phyloP scores from a whole-genome alignment of 352 stramenopile species.

The Poterioochromonas sp. region DNA sequence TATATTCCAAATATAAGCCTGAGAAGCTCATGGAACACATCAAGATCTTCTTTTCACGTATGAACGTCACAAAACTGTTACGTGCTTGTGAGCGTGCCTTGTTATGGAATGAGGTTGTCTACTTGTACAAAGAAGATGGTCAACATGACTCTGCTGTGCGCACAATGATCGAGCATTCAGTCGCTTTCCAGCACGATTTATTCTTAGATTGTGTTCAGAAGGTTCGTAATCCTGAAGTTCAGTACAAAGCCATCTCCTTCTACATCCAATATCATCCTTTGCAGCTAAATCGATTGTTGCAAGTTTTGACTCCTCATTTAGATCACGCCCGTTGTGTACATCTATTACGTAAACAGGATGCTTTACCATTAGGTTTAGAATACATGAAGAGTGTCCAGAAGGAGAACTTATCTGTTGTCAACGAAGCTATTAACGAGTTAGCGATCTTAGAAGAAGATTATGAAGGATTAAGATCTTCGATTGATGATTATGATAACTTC shows the following conservation, averaged over 20 bases:
- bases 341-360: slow-evolving; percentile 90
- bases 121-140: slow-evolving; percentile 98
- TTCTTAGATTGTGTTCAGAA: slow-evolving; percentile 99
- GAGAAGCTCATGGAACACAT: slow-evolving; percentile 99
- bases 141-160: slow-evolving; percentile 97
- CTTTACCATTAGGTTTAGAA: slow-evolving; percentile 87
- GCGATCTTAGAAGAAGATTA: slow-evolving; percentile 97
- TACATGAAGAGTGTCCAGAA: slow-evolving; percentile 99
- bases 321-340: slow-evolving; percentile 97
- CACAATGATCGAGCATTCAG: slow-evolving; percentile 95
- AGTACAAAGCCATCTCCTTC: slow-evolving; percentile 99
- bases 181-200: slow-evolving; percentile 92
- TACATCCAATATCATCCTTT: slow-evolving; percentile 95
- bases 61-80: slow-evolving; percentile 96
- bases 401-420: slow-evolving; percentile 94
- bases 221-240: slow-evolving; percentile 97
- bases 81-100: slow-evolving; percentile 95
- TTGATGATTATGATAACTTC: slow-evolving; percentile 99
- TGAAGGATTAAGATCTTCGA: slow-evolving; percentile 84
- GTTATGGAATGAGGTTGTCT: slow-evolving; percentile 95
- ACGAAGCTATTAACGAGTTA: slow-evolving; percentile 96
- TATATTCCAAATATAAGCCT: slow-evolving; percentile 98
- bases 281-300: slow-evolving; percentile 88
- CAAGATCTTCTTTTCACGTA: slow-evolving; percentile 98
- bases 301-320: slow-evolving; percentile 94